Percentiles rank a stretch among this genome's conserved stretches.
Evolutionary conservation across 1,284 basidiomycete species (phyloP).

Genomic region (Cutaneotrichosporon spelunceum): DNA sequence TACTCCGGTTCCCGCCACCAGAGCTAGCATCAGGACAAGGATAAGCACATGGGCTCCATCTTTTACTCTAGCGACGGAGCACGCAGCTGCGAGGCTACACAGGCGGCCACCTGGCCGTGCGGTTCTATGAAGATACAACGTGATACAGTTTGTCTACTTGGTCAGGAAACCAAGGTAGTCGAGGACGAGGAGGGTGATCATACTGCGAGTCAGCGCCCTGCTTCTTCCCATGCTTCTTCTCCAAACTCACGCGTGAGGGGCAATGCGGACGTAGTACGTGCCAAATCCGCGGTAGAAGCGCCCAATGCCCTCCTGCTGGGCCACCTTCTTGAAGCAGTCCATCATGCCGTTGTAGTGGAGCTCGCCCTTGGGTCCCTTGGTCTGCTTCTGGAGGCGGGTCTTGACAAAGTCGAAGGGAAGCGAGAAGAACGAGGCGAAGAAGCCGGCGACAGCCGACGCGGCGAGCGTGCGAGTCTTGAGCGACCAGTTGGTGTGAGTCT

Average conservation of each 20-base stretch:
- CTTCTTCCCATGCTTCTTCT: neutral
- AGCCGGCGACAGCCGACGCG: conserved; percentile 7
- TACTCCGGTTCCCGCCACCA: neutral
- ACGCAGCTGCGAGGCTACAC: neutral
- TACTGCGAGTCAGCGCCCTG: neutral
- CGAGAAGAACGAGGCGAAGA: conserved; percentile 13
- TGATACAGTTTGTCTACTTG: neutral
- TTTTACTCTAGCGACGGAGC: neutral
- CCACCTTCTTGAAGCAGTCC: conserved; percentile 11
- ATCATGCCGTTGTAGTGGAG: conserved; percentile 8
- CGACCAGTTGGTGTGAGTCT: conserved; percentile 3
- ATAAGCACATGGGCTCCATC: neutral
- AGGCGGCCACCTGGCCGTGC: neutral
- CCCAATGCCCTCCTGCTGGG: conserved; percentile 1
- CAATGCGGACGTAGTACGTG: conserved; percentile 14
- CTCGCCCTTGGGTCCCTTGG: conserved; percentile 3
- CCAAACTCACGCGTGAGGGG: conserved; percentile 11
- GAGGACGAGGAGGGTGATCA: conserved; percentile 9
- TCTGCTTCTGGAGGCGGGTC: conserved; percentile 12
- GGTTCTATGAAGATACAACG: neutral
- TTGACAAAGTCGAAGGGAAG: conserved; percentile 12
- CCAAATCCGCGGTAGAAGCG: conserved; percentile 12
- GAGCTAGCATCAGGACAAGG: neutral
- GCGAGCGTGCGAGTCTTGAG: neutral
- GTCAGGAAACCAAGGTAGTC: conserved; percentile 5